These are phyloP conservation scores for Cladosporium sp. DNA, from an alignment of 2,329 filamentous ascomycete species.

Conservation along the genomic window DNA sequence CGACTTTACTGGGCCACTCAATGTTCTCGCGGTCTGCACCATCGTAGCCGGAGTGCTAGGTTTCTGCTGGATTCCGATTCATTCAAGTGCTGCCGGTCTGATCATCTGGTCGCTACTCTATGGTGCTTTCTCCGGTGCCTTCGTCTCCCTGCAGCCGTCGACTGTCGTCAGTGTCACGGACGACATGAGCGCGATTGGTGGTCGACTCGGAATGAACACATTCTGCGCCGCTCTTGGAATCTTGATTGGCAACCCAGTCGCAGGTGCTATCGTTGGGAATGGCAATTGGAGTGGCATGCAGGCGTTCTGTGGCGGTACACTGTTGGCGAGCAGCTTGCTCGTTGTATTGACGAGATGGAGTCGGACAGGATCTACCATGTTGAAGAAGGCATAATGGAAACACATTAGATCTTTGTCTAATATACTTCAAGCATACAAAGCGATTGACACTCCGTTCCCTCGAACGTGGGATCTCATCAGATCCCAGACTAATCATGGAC, in stretches of 20 bases:
- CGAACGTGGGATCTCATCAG: no score
- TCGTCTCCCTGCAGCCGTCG: conserved; percentile 32
- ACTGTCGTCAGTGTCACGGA: conserved; percentile 29
- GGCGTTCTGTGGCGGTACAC: conserved; percentile 20
- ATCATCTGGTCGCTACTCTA: conserved; percentile 28
- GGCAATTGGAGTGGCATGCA: conserved; percentile 18
- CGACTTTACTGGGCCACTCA: conserved; percentile 49
- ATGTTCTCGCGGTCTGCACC: conserved; percentile 38
- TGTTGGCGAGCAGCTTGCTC: conserved; percentile 15
- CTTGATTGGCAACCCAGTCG: conserved; percentile 23
- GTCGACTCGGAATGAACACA: conserved; percentile 21
- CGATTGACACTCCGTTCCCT: no score
- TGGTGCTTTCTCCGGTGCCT: conserved; percentile 34
- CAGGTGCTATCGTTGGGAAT: conserved; percentile 16
- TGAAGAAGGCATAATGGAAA: conserved; percentile 14
- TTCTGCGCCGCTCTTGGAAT: conserved; percentile 20
- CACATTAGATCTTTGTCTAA: not conserved
- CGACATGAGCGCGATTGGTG: conserved; percentile 25
- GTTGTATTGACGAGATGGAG: conserved; percentile 15
- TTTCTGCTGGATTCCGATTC: conserved; percentile 50
- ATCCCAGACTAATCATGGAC: no score
- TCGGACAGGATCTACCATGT: conserved; percentile 13
- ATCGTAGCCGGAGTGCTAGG: conserved; percentile 40
- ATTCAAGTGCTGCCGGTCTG: conserved; percentile 23
- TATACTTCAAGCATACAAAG: no score